Evolutionary conservation across 1,284 basidiomycete genomes (phyloP).

Genomic region (Wolfiporia cocos): DNA sequence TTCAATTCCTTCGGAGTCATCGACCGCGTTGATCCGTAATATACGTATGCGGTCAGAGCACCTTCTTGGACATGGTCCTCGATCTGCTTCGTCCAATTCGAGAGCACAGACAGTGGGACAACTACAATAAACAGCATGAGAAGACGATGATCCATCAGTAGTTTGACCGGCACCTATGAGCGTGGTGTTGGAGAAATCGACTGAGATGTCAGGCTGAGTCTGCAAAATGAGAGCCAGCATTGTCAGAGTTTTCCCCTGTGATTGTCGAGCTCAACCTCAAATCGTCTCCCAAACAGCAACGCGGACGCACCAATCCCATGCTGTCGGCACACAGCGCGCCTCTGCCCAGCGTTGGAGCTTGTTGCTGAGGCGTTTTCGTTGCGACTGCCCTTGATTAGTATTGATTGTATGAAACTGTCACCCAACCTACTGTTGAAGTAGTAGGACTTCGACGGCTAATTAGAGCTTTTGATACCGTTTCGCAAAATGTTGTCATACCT

Average conservation of each 20-base stretch:
- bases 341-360: conserved; percentile 62
- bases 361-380: conserved; percentile 70
- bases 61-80: conserved; percentile 65
- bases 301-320: conserved; percentile 60
- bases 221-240: conserved; percentile 74
- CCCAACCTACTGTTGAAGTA: too few relatives aligned
- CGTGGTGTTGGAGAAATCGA: conserved; percentile 57
- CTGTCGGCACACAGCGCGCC: conserved; percentile 86
- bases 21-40: conserved; percentile 66
- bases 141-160: background rate
- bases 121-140: conserved; percentile 58
- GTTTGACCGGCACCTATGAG: conserved; percentile 57
- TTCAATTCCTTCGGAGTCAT: conserved; percentile 55
- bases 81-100: conserved; percentile 91
- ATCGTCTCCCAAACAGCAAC: background rate
- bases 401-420: too few relatives aligned
- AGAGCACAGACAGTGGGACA: conserved; percentile 80
- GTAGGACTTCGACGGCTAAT: too few relatives aligned
- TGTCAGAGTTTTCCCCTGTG: conserved; percentile 78
- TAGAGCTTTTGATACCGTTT: too few relatives aligned
- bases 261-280: background rate
- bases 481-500: conserved; percentile 33
- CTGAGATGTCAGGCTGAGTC: conserved; percentile 59
- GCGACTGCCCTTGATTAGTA: conserved; percentile 45
- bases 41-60: conserved; percentile 53